phyloP scores from a whole-genome alignment of 108 stramenopile species.

The Skeletonema marinoi region DNA sequence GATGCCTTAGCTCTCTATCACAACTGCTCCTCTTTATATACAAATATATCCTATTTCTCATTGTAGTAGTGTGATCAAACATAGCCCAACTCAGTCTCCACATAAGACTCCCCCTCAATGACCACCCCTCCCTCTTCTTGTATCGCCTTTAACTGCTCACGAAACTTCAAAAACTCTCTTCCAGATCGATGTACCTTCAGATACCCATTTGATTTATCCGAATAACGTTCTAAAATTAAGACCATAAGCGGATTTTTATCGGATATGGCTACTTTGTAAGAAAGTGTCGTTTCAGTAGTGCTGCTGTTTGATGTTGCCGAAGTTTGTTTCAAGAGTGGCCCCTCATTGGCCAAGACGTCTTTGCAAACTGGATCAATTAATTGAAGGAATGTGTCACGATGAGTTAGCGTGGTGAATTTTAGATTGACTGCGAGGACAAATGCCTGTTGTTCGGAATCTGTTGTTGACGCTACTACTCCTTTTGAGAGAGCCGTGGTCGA shows the following conservation, averaged over 20 bases:
- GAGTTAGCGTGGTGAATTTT: slow-evolving; percentile 17
- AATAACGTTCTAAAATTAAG: slow-evolving; percentile 65
- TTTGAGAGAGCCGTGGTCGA: background rate
- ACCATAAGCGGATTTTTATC: slow-evolving; percentile 64
- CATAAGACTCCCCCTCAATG: slow-evolving; percentile 60
- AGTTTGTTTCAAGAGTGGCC: background rate
- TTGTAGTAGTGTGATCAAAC: background rate
- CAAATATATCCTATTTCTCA: no score
- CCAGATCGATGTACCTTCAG: slow-evolving; percentile 57
- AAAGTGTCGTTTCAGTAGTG: slow-evolving; percentile 46
- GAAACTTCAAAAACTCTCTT: slow-evolving; percentile 58
- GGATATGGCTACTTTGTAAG: slow-evolving; percentile 64
- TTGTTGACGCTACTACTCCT: background rate
- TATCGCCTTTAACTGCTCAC: slow-evolving; percentile 61
- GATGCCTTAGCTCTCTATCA: no score
- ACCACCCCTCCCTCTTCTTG: slow-evolving; percentile 54
- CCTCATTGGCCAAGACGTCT: slow-evolving; percentile 23
- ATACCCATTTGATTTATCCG: slow-evolving; percentile 67
- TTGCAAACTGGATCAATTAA: slow-evolving; percentile 27
- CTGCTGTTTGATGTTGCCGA: background rate
- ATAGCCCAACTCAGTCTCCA: slow-evolving; percentile 55
- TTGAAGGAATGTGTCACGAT: slow-evolving; percentile 29
- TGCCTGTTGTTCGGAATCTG: background rate
- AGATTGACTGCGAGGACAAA: slow-evolving; percentile 39
- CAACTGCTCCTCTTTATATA: no score